A percentile compares a stretch with the other conserved stretches of the same genome.
These are phyloP conservation scores for Botrytis aclada DNA, from an alignment of 2,329 filamentous ascomycete species.

Conservation along the genomic window DNA sequence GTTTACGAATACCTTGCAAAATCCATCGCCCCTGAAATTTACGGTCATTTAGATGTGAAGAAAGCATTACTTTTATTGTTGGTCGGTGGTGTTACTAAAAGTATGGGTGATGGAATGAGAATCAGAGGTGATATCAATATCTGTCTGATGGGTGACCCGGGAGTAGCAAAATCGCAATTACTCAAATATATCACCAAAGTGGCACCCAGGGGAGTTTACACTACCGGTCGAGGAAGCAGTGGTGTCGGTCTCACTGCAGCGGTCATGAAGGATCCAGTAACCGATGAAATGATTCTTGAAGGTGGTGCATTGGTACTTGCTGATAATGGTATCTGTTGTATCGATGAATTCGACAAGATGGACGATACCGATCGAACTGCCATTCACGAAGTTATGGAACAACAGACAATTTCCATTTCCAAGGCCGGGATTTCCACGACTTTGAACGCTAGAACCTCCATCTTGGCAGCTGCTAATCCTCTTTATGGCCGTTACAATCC, in stretches of 20 bases:
- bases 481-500: conserved; percentile 98
- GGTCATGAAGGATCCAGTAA: conserved; percentile 77
- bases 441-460: conserved; percentile 91
- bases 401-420: conserved; percentile 80
- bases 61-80: conserved; percentile 93
- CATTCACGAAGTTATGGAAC: conserved; percentile 85
- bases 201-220: conserved; percentile 82
- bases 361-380: conserved; percentile 74
- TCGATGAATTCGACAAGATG: conserved; percentile 87
- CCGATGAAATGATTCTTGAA: conserved; percentile 75
- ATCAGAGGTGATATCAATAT: conserved; percentile 99
- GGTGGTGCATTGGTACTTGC: conserved; percentile 76
- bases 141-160: conserved; percentile 97
- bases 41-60: conserved; percentile 93
- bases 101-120: conserved; percentile 97
- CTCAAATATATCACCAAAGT: conserved; percentile 99
- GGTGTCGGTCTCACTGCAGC: conserved; percentile 80
- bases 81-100: conserved; percentile 93
- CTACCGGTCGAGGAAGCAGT: conserved; percentile 76
- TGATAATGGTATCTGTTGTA: conserved; percentile 80
- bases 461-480: conserved; percentile 93
- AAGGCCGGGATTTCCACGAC: conserved; percentile 96
- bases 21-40: conserved; percentile 97
- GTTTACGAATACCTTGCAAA: conserved; percentile 94
- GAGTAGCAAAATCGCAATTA: conserved; percentile 98